Evolutionary conservation across 306 rosid genomes (phyloP), one percentile per base, ranked within the genome.

Genomic region (Castanea sativa): DNA sequence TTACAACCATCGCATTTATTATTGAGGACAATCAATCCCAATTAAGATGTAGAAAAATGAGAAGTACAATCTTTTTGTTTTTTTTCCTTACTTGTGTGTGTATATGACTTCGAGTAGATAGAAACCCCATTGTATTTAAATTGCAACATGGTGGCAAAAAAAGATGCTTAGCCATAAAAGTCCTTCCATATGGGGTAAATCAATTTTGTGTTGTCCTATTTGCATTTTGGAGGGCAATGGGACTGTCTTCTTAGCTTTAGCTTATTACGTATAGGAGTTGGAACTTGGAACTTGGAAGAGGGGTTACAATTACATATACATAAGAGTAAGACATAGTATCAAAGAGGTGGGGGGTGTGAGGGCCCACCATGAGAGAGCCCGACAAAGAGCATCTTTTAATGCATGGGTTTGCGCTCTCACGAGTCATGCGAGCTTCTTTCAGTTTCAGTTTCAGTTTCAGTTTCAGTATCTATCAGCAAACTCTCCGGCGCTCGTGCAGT

Each of bases 361-460:
- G 80, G 80, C 33, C 85, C 78, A 49, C 53, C 68, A 60, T 21
- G 80, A 73, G 57, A 53, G 32, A 80, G 81, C 69, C 85, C 90
- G 94, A 91, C 97, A 90, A 86, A 90, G 88, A 84, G 98, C 98
- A 94, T 92, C 96, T 90, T 88, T 73, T 53, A 57, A 55, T 79
- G 68, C 88, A 77, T 84, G 85, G 87, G 87, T 81, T 77, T 87
- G 79, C 84, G 79, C 69, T 74, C 73, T 74, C 80, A 29, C 33
- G 13, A 57, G 59, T 58, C 82, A 83, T 83, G 82, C 76, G 77
- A 73, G 23, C 18, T 6, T 69, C 55, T 56, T 67, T 68, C 71
- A 38, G 63, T 69, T 55, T 73, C 56, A 33, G 76, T 56, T 67
- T 68, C 71, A 38, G 63, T 69, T 55, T 73, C 56, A 33, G 76